Base-by-base conservation (phyloP, 2,329 filamentous ascomycete species). In the Raffaelea ambrosiae region DNA sequence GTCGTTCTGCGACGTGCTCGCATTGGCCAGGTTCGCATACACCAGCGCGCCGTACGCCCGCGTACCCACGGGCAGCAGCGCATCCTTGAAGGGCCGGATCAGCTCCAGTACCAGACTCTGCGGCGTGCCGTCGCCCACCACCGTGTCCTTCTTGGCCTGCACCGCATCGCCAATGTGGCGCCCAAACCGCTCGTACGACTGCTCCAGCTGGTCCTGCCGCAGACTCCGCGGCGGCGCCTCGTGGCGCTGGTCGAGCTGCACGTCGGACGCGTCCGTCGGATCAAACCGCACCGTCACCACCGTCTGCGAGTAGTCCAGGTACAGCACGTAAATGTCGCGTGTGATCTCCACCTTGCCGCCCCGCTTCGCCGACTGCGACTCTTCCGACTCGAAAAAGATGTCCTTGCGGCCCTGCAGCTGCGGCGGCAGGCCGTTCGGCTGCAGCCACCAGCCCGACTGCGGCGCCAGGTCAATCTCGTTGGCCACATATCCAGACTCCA, bases 261-360 rank as follows among this genome's bases (percentile, higher is more conserved):
- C 84, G 58, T 91, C 83, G 2, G 77, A 71, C 3, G 85, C 76
- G 60, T 95, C 82, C 47, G 81, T 77, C 1, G 83, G 72, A 62
- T 95, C 86, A 63, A 85, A 97, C 44, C 76, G 82, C 18, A 83
- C 86, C 0, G 84, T 88, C 58, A 98, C 78, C 54, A 94, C 75
- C 0, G 91, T 97, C 63, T 97, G 93, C 18, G 90, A 96, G 65
- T 98, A 98, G 67, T 98, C 93, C 59, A 89, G 83, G 69, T 88
- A 98, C 9, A 98, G 69, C n/a, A 97, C 72, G 57, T 85, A 93
- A 39, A 96, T 75, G 51, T 90, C 82, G 55, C 90, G 90, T 7
- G 84, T 86, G 19, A 95, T 71, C 1, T 75, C 76, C 1, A 81
- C 81, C 61, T 83, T 84, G 22, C 86, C 82, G 23, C 84, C 83